A percentile compares a stretch with the other conserved stretches of the same genome.
Conservation (phyloP, 2,329 filamentous ascomycete genomes). For the Trichoderma sp. region DNA sequence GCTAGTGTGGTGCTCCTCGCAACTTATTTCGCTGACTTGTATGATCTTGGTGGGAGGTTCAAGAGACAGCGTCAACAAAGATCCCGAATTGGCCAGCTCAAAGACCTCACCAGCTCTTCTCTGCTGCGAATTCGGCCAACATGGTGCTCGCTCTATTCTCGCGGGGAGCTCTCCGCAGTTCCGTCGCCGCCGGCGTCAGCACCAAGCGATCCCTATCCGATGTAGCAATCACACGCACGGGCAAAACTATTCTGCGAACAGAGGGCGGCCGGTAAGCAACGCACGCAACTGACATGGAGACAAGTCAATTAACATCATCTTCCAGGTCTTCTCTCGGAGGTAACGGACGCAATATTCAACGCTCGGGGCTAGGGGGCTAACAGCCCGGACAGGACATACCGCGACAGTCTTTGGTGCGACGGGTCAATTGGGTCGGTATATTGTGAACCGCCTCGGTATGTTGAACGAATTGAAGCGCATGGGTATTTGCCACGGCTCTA, state of each 20-base stretch:
- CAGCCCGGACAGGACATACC: slow-evolving; percentile 68
- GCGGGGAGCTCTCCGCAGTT: slow-evolving; percentile 6
- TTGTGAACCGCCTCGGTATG: slow-evolving; percentile 86
- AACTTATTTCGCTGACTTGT: slow-evolving; percentile 9
- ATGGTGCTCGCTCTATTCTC: slow-evolving; percentile 6
- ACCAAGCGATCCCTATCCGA: slow-evolving; percentile 65
- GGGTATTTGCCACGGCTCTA: slow-evolving; percentile 19
- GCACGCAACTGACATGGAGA: slow-evolving; percentile 26
- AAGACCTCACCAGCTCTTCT: neutral
- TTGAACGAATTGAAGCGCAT: neutral
- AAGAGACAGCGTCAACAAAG: neutral
- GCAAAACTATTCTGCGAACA: slow-evolving; percentile 87
- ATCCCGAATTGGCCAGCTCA: slow-evolving; percentile 10
- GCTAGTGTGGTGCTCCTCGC: neutral
- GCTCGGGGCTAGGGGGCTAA: slow-evolving; percentile 26
- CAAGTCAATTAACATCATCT: slow-evolving; percentile 28
- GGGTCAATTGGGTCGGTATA: slow-evolving; percentile 92
- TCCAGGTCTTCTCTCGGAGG: slow-evolving; percentile 82
- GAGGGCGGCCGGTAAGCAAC: slow-evolving; percentile 79
- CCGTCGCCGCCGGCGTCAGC: slow-evolving; percentile 25
- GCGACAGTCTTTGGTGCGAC: slow-evolving; percentile 98
- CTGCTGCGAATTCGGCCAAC: slow-evolving; percentile 5
- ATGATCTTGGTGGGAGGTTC: slow-evolving; percentile 12
- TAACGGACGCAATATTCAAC: slow-evolving; percentile 44
- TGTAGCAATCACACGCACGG: slow-evolving; percentile 88